Conservation (phyloP, 352 stramenopile species). For the Phytopythium sindhum region DNA sequence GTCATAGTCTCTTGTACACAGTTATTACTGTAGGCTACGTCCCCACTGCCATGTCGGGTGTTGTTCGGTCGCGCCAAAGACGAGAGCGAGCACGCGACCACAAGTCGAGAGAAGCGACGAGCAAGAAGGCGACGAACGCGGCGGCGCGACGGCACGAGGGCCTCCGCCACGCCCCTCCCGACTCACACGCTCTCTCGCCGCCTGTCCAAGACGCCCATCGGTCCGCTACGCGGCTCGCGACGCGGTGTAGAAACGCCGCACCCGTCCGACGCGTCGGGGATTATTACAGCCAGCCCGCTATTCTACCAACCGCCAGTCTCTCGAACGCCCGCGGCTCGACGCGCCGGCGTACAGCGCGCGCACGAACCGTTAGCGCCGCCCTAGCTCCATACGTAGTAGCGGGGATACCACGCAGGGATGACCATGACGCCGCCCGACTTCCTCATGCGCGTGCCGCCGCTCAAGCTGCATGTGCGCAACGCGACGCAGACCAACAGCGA, state of each 20-base stretch:
- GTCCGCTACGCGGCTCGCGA: too few relatives aligned
- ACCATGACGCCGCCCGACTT: conserved; percentile 40
- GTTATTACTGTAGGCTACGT: neutral
- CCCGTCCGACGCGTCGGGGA: neutral
- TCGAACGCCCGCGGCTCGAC: neutral
- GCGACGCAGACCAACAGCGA: conserved; percentile 52
- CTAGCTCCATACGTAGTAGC: neutral
- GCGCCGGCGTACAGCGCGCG: neutral
- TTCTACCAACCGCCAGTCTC: neutral
- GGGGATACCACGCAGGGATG: neutral
- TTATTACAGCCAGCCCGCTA: neutral
- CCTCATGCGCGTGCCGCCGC: conserved; percentile 38
- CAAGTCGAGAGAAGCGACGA: neutral
- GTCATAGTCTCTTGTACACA: neutral
- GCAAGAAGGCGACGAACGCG: neutral
- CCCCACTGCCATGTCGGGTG: neutral
- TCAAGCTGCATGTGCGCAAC: conserved; percentile 61
- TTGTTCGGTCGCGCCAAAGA: neutral
- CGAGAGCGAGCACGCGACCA: neutral
- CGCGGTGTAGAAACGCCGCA: too few relatives aligned
- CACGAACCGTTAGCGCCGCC: too few relatives aligned
- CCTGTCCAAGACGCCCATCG: too few relatives aligned
- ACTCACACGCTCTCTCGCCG: too few relatives aligned
- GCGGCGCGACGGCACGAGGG: neutral
- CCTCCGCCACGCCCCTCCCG: too few relatives aligned